Evolutionary conservation across 805 yeast species (phyloP).

Genomic region (Kuraishia borneana): DNA sequence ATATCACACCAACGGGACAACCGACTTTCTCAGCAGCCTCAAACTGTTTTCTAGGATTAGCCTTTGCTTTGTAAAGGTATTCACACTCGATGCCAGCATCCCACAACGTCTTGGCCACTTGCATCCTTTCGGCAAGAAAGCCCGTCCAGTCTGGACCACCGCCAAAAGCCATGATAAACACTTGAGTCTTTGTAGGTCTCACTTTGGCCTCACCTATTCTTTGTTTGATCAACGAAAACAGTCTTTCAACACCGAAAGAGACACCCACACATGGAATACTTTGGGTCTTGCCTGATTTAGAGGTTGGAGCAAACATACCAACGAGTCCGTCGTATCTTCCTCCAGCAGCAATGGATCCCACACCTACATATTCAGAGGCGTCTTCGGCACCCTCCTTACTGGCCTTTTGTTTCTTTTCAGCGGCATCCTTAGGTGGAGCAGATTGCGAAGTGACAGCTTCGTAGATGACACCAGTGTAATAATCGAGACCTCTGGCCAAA

Average conservation of each 20-base stretch:
- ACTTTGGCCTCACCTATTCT: constrained; percentile 56
- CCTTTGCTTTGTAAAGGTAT: constrained; percentile 85
- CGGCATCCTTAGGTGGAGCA: constrained; percentile 86
- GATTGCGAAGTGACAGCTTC: constrained; percentile 94
- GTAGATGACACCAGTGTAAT: constrained; percentile 93
- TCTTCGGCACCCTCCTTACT: constrained; percentile 51
- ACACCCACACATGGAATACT: constrained; percentile 96
- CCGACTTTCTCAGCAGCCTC: constrained; percentile 96
- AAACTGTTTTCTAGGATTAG: constrained; percentile 91
- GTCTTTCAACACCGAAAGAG: constrained; percentile 93
- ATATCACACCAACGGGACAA: constrained; percentile 79
- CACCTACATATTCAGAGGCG: constrained; percentile 94
- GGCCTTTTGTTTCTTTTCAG: constrained; percentile 43
- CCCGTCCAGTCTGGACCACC: constrained; percentile 97
- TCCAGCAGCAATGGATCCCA: constrained; percentile 98
- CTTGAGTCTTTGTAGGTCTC: constrained; percentile 85
- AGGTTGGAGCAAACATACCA: constrained; percentile 85
- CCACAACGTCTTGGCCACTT: constrained; percentile 77
- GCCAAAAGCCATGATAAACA: constrained; percentile 94
- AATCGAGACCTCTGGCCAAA: constrained; percentile 93
- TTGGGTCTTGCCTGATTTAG: constrained; percentile 56
- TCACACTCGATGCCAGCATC: constrained; percentile 81
- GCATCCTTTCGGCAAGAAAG: constrained; percentile 85
- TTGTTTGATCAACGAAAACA: constrained; percentile 81
- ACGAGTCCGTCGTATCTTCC: constrained; percentile 96